phyloP scores from a whole-genome alignment of 306 rosid species.

The Canavalia gladiata region DNA sequence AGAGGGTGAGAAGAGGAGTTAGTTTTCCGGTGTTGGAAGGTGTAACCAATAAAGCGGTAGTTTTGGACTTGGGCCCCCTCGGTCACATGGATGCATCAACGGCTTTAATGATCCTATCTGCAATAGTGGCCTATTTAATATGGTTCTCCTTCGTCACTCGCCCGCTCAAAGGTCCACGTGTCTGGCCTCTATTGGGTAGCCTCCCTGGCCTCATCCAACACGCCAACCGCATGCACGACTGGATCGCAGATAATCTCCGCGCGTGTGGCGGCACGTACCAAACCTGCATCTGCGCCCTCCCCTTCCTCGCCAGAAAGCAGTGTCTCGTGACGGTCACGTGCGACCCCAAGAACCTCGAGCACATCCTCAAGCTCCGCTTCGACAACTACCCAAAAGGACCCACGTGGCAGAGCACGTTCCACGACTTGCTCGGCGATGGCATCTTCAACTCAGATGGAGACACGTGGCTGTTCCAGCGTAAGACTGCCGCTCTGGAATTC shows the following conservation, averaged over 20 bases:
- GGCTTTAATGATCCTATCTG: constrained; percentile 61
- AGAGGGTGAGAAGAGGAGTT: constrained; percentile 27
- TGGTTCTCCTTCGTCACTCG: constrained; percentile 71
- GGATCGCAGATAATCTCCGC: constrained; percentile 88
- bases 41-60: constrained; percentile 18
- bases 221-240: constrained; percentile 84
- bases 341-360: constrained; percentile 88
- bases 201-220: constrained; percentile 78
- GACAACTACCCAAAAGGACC: constrained; percentile 97
- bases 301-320: constrained; percentile 74
- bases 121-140: constrained; percentile 63
- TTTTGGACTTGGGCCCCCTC: constrained; percentile 29
- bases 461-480: constrained; percentile 92
- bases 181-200: constrained; percentile 91
- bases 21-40: constrained; percentile 20
- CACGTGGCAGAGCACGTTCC: constrained; percentile 83
- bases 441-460: constrained; percentile 91
- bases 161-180: constrained; percentile 80
- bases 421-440: constrained; percentile 85
- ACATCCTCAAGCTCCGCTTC: constrained; percentile 80
- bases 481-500: constrained; percentile 91
- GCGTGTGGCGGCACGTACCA: constrained; percentile 91
- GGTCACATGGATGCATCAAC: constrained; percentile 68
- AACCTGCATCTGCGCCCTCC: constrained; percentile 75
- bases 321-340: constrained; percentile 92